phyloP scores from a whole-genome alignment of 495 filamentous ascomycete species.

The Amniculicola lignicola region DNA sequence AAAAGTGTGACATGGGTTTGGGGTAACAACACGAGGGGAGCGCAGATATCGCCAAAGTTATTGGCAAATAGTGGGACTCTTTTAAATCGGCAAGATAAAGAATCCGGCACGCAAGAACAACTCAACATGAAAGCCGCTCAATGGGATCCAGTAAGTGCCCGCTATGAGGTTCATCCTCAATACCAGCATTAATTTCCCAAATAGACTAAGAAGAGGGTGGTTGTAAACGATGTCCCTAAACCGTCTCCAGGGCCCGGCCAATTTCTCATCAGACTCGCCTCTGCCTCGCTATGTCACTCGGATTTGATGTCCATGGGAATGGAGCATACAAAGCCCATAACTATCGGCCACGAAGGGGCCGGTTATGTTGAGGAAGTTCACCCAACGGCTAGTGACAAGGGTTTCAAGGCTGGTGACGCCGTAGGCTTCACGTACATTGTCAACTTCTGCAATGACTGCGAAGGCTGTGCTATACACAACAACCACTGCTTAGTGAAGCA shows the following conservation, averaged over 20 bases:
- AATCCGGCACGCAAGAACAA: too few species aligned
- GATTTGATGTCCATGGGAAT: constrained; percentile 35
- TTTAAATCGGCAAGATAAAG: too few species aligned
- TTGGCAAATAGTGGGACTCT: too few species aligned
- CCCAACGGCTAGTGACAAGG: constrained; percentile 31
- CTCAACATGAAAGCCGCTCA: constrained; percentile 30
- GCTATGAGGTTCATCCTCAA: neutral
- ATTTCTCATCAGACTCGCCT: constrained; percentile 35
- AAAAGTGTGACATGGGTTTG: too few species aligned
- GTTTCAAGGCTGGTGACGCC: constrained; percentile 34
- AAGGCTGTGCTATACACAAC: constrained; percentile 38
- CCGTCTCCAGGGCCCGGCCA: constrained; percentile 27
- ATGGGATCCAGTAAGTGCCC: constrained; percentile 28
- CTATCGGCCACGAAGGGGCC: constrained; percentile 36
- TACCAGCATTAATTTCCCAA: neutral
- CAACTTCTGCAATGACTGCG: constrained; percentile 34
- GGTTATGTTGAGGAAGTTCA: constrained; percentile 25
- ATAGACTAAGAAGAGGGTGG: constrained; percentile 23
- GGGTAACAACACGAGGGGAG: too few species aligned
- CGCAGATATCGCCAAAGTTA: too few species aligned
- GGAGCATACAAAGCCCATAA: constrained; percentile 30
- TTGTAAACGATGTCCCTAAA: constrained; percentile 28
- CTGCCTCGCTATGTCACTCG: constrained; percentile 36
- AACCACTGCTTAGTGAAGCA: constrained; percentile 35
- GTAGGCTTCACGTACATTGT: constrained; percentile 32